phyloP scores from a whole-genome alignment of 2,329 filamentous ascomycete genomes.

The Pseudogymnoascus sp. region DNA sequence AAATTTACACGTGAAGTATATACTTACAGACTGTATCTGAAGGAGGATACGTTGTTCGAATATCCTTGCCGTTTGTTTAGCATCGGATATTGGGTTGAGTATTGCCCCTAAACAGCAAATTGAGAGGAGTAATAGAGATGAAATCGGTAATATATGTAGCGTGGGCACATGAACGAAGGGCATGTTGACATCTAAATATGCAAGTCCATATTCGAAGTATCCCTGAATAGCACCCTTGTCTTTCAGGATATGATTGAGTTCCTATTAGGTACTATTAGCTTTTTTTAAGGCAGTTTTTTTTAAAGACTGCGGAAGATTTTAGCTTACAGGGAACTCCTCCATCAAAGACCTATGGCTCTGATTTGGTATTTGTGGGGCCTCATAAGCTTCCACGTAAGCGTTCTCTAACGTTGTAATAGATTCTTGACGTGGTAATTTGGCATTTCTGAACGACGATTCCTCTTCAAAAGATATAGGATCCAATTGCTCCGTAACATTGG shows the following conservation, averaged over 20 bases:
- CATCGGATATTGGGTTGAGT: background rate
- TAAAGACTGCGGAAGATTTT: background rate
- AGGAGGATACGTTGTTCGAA: background rate
- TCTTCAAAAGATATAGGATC: background rate
- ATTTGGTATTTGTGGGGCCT: slow-evolving; percentile 25
- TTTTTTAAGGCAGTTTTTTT: background rate
- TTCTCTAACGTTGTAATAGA: slow-evolving; percentile 32
- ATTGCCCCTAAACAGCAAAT: background rate
- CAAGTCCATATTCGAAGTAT: background rate
- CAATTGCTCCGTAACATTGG: background rate
- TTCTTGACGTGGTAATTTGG: background rate
- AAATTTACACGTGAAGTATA: background rate
- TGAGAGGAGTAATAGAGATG: background rate
- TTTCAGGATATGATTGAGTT: background rate
- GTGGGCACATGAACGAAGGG: background rate
- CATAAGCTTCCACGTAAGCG: slow-evolving; percentile 35
- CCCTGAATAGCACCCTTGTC: background rate
- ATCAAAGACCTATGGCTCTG: slow-evolving; percentile 13
- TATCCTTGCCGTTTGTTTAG: background rate
- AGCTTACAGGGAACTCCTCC: background rate
- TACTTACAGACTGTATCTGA: background rate
- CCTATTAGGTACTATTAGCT: background rate
- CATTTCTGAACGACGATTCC: background rate
- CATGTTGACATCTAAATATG: background rate
- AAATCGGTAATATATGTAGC: background rate